Base-by-base conservation (phyloP, 176 grass and related monocot genomes). In the Oryza longistaminata region DNA sequence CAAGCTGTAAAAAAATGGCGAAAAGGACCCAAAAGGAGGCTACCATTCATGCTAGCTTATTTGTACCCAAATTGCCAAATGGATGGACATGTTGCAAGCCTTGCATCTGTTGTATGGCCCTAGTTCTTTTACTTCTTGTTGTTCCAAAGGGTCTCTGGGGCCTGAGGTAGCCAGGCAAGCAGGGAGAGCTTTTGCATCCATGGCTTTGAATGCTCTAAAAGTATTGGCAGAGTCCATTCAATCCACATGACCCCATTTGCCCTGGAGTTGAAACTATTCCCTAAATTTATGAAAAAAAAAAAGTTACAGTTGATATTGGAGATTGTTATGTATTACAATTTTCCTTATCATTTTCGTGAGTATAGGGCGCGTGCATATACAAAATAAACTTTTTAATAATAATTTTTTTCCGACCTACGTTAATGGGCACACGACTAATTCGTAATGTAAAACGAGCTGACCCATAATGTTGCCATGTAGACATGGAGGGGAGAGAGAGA, bases 1-100 rank as follows among this genome's bases (percentile, higher is more conserved):
- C 11, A 37, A 82, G 58, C 88, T 86, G 83, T 90, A 86, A 74
- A 86, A 86, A 87, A 86, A 61, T 55, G 61, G 80, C 11, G 73
- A 55, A 73, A 86, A 82, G 25, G 35, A 31, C 71, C 69, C 19
- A n/a, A 74, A 65, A 76, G 31, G 39, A 64, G 64, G 77, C 14
- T 50, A 15, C 1, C 40, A 22, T 80, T 68, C 70, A 73, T 75
- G 87, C 78, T 73, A 40, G 7, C 39, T 40, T 31, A 31, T 31
- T 40, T 73, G 78, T 78, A 60, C 73, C 34, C 70, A 39, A 77
- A 77, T 66, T 66, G 83, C 42, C 71, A 72, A 90, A 55, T 34
- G 71, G 83, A 49, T 49, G 58, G 58, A 44, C 68, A 60, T 86
- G 88, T 61, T 78, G 84, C 68, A 21, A 2, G 35, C 58, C 66